phyloP scores from a whole-genome alignment of 2,329 filamentous ascomycete species.

The Bipolaris gigantea region DNA sequence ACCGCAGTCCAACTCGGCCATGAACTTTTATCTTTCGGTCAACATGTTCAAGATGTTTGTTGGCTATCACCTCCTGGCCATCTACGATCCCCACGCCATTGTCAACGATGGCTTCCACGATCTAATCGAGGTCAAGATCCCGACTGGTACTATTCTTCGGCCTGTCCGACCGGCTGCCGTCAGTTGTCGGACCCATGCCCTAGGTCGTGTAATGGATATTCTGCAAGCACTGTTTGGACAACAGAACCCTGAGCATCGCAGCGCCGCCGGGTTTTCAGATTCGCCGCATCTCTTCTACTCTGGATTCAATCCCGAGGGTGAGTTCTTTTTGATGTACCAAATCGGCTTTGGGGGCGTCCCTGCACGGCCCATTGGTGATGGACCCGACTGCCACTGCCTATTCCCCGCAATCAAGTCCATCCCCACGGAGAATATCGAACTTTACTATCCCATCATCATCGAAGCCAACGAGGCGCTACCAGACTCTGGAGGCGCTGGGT shows the following conservation, averaged over 20 bases:
- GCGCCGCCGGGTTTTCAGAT: conserved; percentile 56
- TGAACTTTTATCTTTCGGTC: conserved; percentile 55
- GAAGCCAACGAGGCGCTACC: conserved; percentile 54
- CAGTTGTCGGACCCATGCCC: conserved; percentile 53
- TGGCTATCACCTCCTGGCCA: conserved; percentile 53
- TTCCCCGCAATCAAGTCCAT: conserved; percentile 57
- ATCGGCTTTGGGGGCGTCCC: conserved; percentile 56
- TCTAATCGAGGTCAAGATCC: conserved; percentile 52
- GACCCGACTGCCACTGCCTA: conserved; percentile 55
- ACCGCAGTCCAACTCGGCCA: conserved; percentile 50
- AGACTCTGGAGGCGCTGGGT: conserved; percentile 54
- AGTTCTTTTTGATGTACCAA: conserved; percentile 55
- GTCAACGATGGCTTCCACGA: conserved; percentile 58
- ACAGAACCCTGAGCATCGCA: conserved; percentile 50
- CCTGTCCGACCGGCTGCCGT: conserved; percentile 53
- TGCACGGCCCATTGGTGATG: conserved; percentile 52
- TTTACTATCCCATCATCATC: conserved; percentile 53
- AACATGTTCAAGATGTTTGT: conserved; percentile 59
- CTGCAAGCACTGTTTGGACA: conserved; percentile 56
- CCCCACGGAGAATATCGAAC: conserved; percentile 53
- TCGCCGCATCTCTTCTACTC: conserved; percentile 57
- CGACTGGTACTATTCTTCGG: conserved; percentile 50
- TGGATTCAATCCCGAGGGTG: conserved; percentile 53
- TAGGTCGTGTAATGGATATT: conserved; percentile 54
- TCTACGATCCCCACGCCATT: conserved; percentile 52